Evolutionary conservation across 805 yeast species (phyloP).

Genomic region (Schwanniomyces vanrijiae): DNA sequence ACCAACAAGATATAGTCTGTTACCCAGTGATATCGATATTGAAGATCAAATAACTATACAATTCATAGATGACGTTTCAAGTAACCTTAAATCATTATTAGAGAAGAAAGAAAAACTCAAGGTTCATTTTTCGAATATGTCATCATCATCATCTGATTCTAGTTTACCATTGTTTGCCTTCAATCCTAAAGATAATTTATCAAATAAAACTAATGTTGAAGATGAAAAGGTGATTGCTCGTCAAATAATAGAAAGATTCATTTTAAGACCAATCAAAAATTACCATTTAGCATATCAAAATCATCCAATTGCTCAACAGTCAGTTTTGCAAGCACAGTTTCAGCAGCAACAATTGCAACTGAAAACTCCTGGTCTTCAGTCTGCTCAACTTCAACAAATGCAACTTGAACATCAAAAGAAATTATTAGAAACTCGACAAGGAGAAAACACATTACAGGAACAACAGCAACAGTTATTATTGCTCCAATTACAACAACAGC

Average conservation of each 20-base stretch:
- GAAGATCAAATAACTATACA: constrained; percentile 47
- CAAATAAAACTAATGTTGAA: constrained; percentile 32
- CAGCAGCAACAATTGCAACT: constrained; percentile 29
- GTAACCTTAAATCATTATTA: constrained; percentile 37
- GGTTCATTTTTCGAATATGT: constrained; percentile 29
- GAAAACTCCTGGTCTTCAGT: constrained; percentile 16
- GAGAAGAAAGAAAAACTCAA: constrained; percentile 40
- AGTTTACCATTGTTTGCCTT: constrained; percentile 52
- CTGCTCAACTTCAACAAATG: constrained; percentile 29
- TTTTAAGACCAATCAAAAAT: constrained; percentile 43
- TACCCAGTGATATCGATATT: constrained; percentile 49
- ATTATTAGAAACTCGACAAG: constrained; percentile 9
- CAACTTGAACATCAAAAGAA: constrained; percentile 27
- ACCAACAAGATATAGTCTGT: constrained; percentile 31
- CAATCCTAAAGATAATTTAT: constrained; percentile 25
- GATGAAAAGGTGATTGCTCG: constrained; percentile 37
- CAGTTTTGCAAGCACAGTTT: constrained; percentile 30
- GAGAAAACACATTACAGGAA: constrained; percentile 10
- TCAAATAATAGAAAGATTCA: constrained; percentile 40
- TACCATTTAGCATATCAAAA: constrained; percentile 46
- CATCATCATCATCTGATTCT: constrained; percentile 9
- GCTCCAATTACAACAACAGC: constrained; percentile 36
- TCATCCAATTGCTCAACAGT: constrained; percentile 41
- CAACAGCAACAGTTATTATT: constrained; percentile 24
- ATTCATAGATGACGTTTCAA: constrained; percentile 49